Conservation (phyloP, 2,329 filamentous ascomycete species). For the Leptographium flavum region DNA sequence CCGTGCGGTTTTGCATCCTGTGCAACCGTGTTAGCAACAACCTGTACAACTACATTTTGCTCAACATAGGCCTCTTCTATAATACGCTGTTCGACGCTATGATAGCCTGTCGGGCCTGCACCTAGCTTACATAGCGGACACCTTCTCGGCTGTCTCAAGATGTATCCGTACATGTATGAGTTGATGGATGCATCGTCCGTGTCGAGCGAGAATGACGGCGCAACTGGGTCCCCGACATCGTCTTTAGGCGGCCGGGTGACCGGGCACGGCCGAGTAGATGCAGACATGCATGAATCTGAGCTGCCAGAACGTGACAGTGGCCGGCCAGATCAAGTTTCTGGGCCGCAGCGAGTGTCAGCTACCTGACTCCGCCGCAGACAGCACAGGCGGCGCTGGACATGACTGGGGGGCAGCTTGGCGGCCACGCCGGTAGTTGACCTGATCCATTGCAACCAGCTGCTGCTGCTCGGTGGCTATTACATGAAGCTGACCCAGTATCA, state of each 20-base stretch:
- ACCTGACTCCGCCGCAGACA: too few relatives aligned
- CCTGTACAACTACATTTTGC: slow-evolving; percentile 6
- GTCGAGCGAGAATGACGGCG: background rate
- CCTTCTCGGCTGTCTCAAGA: slow-evolving; percentile 5
- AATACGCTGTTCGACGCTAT: slow-evolving; percentile 4
- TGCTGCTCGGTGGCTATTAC: slow-evolving; percentile 5
- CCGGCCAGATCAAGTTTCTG: slow-evolving; percentile 6
- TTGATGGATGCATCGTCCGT: slow-evolving; percentile 3
- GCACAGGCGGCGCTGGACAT: slow-evolving; percentile 4
- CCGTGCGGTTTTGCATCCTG: slow-evolving; percentile 7
- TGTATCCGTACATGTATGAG: slow-evolving; percentile 6
- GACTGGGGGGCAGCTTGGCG: background rate
- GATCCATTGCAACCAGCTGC: slow-evolving; percentile 4
- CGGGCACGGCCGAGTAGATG: slow-evolving; percentile 2
- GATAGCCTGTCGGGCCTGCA: slow-evolving; percentile 7
- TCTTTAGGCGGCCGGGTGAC: background rate
- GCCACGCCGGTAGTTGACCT: slow-evolving; percentile 4
- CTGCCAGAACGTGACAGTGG: slow-evolving; percentile 5
- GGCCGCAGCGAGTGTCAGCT: slow-evolving; percentile 2
- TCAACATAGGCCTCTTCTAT: slow-evolving; percentile 6
- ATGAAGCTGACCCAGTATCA: slow-evolving; percentile 3
- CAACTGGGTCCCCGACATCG: background rate
- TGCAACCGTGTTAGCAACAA: slow-evolving; percentile 6
- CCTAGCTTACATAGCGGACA: slow-evolving; percentile 2
- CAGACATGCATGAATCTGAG: slow-evolving; percentile 6